These are phyloP conservation scores for Inga oerstediana DNA, from an alignment of 306 rosid genomes.

Conservation along the genomic window DNA sequence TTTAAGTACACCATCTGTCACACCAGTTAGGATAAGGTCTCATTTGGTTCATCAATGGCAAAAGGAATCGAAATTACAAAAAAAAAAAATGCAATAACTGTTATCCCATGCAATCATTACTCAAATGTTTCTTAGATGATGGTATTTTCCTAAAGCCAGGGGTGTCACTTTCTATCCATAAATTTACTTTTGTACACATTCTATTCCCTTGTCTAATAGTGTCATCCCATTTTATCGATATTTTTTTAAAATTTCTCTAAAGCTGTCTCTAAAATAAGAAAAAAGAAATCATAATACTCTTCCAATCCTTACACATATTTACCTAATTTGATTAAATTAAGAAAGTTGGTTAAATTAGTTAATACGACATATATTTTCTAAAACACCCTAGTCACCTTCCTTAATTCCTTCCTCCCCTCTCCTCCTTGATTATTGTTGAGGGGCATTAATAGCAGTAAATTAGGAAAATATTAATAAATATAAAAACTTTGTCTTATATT, in stretches of 20 bases:
- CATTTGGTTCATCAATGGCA: neutral
- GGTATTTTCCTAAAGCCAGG: neutral
- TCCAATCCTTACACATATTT: no score
- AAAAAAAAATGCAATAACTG: neutral
- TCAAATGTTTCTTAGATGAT: neutral
- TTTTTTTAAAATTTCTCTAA: neutral
- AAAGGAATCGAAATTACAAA: neutral
- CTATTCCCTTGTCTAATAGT: neutral
- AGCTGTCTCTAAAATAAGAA: neutral
- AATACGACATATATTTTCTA: no score
- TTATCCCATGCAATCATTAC: neutral
- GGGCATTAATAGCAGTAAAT: no score
- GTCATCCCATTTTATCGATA: slow-evolving; percentile 2
- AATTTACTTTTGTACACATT: neutral
- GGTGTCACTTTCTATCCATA: neutral
- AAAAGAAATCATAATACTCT: neutral
- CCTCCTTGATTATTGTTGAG: no score
- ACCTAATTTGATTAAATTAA: no score
- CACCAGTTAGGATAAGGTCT: neutral
- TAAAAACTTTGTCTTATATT: no score
- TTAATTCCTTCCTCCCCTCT: no score
- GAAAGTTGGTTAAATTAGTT: no score
- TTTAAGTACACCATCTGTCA: slow-evolving; percentile 1
- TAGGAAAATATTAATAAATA: no score
- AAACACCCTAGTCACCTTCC: no score